Base-by-base conservation (phyloP, 345 rosid genomes). In the Luvunga scandens region DNA sequence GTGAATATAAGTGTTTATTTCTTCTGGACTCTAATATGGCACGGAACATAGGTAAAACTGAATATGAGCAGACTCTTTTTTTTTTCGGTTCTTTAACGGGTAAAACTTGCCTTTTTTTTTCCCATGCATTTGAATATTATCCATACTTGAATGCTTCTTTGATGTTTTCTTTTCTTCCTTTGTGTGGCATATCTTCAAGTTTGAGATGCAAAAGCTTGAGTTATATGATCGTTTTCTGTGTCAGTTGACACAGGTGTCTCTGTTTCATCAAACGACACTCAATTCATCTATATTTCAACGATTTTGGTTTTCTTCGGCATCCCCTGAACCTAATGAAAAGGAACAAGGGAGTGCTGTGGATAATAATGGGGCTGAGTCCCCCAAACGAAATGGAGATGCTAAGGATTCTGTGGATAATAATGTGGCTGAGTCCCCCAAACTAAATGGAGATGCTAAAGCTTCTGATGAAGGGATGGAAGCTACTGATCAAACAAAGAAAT, bases 251-350 rank as follows among this genome's bases (percentile, higher is more conserved):
- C 92, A 90, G 75, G 90, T 81, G 69, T 81, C 86, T 36, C 56
- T 78, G 55, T 81, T 84, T 18, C 85, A 90, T 76, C 85, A 81
- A 66, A 80, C 89, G 56, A 76, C 86, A 53, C 7, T 67, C 48
- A 80, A 71, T 81, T 75, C 85, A 28, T 78, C 86, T 42, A 72
- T 77, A 9, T 79, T 85, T 73, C 90, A 81, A 83, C 88, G 70
- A 72, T 87, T 84, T 78, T 91, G 97, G 67, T 81, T 90, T 81
- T 84, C 95, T 22, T 87, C 98, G 71, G 89, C 90, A 74, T 88
- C 97, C 24, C 84, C 91, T 71, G 91, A 90, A 82, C 28, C 85
- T 18, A 82, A 59, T 2, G 88, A 80, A 38, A 89, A 81, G 81
- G 94, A 87, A 38, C 85, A 77, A 39, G 87, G 76, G 67, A 77